phyloP scores from a whole-genome alignment of 129 eudicot species.

The Helichrysum umbraculigerum region DNA sequence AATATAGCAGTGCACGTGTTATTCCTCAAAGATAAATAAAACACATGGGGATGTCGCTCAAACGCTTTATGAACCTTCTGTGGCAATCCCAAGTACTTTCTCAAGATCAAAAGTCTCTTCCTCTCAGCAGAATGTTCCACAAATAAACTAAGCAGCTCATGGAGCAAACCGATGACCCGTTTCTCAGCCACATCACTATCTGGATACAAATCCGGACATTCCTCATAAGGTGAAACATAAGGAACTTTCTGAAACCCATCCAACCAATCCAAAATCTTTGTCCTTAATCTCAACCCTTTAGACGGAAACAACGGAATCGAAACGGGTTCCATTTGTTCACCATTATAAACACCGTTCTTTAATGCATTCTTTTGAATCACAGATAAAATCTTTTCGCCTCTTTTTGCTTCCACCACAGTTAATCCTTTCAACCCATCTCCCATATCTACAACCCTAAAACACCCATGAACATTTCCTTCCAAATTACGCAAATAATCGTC shows the following conservation, averaged over 20 bases:
- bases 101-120: slow-evolving; percentile 61
- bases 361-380: slow-evolving; percentile 62
- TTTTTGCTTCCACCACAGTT: slow-evolving; percentile 38
- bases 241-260: slow-evolving; percentile 69
- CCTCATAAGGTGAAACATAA: slow-evolving; percentile 73
- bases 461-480: slow-evolving; percentile 43
- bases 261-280: slow-evolving; percentile 73
- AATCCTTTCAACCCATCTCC: slow-evolving; percentile 70
- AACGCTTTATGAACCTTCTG: slow-evolving; percentile 85
- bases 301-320: slow-evolving; percentile 77
- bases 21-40: slow-evolving; percentile 68
- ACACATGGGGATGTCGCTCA: slow-evolving; percentile 77
- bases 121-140: slow-evolving; percentile 82
- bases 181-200: slow-evolving; percentile 79
- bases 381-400: slow-evolving; percentile 37
- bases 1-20: slow-evolving; percentile 70
- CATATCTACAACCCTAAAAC: slow-evolving; percentile 65
- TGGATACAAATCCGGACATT: slow-evolving; percentile 41
- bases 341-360: slow-evolving; percentile 43
- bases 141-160: slow-evolving; percentile 77
- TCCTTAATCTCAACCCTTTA: slow-evolving; percentile 70
- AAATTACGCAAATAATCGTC: slow-evolving; percentile 52
- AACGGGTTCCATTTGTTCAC: slow-evolving; percentile 42
- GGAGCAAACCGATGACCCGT: slow-evolving; percentile 73
- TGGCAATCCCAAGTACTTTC: slow-evolving; percentile 70